Base-by-base conservation (phyloP, 2,329 filamentous ascomycete genomes). In the Claviceps arundinis region DNA sequence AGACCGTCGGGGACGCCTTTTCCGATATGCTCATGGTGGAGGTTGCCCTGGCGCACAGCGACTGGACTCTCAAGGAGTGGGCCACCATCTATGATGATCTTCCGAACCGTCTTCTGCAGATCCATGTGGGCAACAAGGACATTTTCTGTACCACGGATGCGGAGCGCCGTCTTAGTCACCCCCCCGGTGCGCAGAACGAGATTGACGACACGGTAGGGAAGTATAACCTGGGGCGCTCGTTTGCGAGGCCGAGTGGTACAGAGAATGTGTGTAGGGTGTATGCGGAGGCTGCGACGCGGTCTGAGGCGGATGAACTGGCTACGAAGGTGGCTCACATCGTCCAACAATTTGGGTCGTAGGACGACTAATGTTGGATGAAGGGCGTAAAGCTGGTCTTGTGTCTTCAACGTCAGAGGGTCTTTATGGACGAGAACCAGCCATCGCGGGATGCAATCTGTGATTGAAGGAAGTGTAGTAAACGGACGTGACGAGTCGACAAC, bases 191-290 rank as follows among this genome's bases (percentile, higher is more conserved):
- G 30, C 93, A 98, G 70, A 78, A 80, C 17, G 82, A 89, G 66
- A 96, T 98, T 60, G 90, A 97, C 68, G 80, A 82, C 55, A 76
- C 87, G 55, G 90, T 96, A 55, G 85, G 84, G 64, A 95, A 95
- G 68, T 96, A 95, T 70, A 87, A 87, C 62, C 86, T 87, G 61
- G 93, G 88, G 2, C 81, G 93, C 57, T 84, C 87, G 48, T 98
- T 98, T 68, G 93, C 89, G 7, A 84, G 93, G 60, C 89, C 93
- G 40, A 93, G 86, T 58, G 93, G 93, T 34, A 98, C 93, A 0
- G 93, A 98, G 69, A 94, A 98, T 67, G 91, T 89, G 2, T 90
- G 95, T 60, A 81, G 93, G 56, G 90, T 98, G 19, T 98, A 98
- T 64, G 91, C 91, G 7, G 93, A 98, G 71, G 93, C 93, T 4